These are phyloP conservation scores for Pterocarpus santalinus DNA, from an alignment of 306 rosid genomes.

Conservation along the genomic window DNA sequence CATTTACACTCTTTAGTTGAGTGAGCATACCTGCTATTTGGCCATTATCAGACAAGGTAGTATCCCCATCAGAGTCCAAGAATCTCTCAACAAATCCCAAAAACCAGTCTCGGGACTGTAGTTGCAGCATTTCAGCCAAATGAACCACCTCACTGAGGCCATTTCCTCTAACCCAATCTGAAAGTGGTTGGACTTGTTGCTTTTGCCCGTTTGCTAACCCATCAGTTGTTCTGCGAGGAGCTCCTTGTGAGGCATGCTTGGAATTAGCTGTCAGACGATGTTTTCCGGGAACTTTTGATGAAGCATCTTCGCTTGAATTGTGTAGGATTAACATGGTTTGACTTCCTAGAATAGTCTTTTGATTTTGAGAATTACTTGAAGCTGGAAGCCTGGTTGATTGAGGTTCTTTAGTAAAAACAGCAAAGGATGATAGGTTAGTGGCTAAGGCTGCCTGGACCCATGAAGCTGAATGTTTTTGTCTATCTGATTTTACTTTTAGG, in stretches of 20 bases:
- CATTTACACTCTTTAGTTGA: slow-evolving; percentile 91
- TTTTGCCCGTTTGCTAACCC: slow-evolving; percentile 61
- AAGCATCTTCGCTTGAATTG: slow-evolving; percentile 59
- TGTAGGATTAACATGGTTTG: slow-evolving; percentile 67
- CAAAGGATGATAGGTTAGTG: slow-evolving; percentile 78
- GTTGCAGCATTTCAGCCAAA: slow-evolving; percentile 69
- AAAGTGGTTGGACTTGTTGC: slow-evolving; percentile 63
- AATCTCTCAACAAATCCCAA: slow-evolving; percentile 85
- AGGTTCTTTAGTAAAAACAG: slow-evolving; percentile 69
- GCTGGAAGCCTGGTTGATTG: slow-evolving; percentile 56
- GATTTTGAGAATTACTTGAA: slow-evolving; percentile 70
- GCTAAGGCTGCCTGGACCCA: slow-evolving; percentile 94
- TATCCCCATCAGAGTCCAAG: slow-evolving; percentile 79
- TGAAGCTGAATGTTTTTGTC: slow-evolving; percentile 70
- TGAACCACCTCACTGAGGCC: slow-evolving; percentile 75
- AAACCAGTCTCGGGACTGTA: slow-evolving; percentile 85
- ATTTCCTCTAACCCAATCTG: slow-evolving; percentile 81
- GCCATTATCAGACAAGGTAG: slow-evolving; percentile 79
- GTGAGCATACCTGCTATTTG: slow-evolving; percentile 93
- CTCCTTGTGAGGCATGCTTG: slow-evolving; percentile 60
- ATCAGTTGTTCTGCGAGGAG: slow-evolving; percentile 62
- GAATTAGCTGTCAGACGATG: slow-evolving; percentile 58
- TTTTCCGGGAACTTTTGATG: slow-evolving; percentile 66
- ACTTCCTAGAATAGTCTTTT: slow-evolving; percentile 58
- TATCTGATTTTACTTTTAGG: slow-evolving; percentile 64